Base-by-base conservation (phyloP, 495 filamentous ascomycete genomes). In the Chlorociboria aeruginascens region DNA sequence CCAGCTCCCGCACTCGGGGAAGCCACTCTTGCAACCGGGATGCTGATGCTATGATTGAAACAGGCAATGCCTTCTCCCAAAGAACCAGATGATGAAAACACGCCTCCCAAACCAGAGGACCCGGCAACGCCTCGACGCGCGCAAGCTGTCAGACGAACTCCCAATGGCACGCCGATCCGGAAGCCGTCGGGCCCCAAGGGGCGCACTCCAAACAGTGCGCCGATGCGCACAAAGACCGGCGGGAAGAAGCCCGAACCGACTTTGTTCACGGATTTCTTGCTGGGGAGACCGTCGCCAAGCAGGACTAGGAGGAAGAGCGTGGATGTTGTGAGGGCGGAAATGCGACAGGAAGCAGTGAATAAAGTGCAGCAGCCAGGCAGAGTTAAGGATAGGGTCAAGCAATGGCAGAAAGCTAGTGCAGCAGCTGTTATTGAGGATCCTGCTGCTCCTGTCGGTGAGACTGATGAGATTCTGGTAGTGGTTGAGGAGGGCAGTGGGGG, bases 381-480 rank as follows among this genome's bases (percentile, higher is more conserved):
- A 8, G 84, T 87, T 8, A 71, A 74, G 41, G 77, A 82, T 32
- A 70, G 82, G 52, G 80, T 89, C 13, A 81, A 81, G 40, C 72
- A 77, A 66, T 89, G 85, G 85, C 85, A 89, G 53, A 87, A 74
- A 73, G 71, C 56, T 63, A 84, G 58, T 69, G 80, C 58, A 14
- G 42, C 42, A 7, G 65, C 67, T 40, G 51, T 52, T 6, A 53
- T 63, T 25, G 32, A 44, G 12, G 20, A 34, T 12, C 38, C 45
- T 6, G 67, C 70, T 8, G 58, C 70, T 14, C 63, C 64, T 29
- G 64, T 62, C 16, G 60, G 66, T 17, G 59, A 71, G 28, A 63
- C 69, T 7, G 61, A 67, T 4, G 66, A 68, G 45, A 71, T 66
- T 50, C 43, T 46, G 10, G 49, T 48, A 43, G 50, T 50, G 38